Evolutionary conservation across 164 flowering plant species (phyloP).

Genomic region (Houttuynia cordata): DNA sequence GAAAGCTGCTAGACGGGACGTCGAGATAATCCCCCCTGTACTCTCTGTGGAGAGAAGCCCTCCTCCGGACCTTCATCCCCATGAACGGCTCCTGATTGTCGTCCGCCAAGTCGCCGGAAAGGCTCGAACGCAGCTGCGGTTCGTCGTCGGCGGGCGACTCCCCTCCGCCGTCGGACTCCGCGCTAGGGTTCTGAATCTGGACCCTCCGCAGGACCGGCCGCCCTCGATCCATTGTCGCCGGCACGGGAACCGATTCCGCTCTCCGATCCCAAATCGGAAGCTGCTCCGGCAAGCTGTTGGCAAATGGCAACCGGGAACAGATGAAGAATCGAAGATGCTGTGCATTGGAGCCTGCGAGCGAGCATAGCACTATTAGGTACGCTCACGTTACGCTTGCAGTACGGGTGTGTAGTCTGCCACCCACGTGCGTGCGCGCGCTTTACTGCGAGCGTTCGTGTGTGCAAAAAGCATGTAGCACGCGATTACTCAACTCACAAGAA

Average conservation of each 20-base stretch:
- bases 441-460: no score
- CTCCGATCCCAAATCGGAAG: no score
- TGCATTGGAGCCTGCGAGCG: no score
- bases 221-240: not conserved
- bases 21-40: constrained; percentile 5
- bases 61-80: constrained; percentile 1
- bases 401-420: no score
- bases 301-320: no score
- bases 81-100: constrained; percentile 4
- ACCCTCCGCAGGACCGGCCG: not conserved
- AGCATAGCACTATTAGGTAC: no score
- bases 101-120: not conserved
- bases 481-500: no score
- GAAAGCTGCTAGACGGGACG: constrained; percentile 1
- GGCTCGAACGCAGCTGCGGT: not conserved
- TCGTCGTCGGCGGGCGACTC: not conserved
- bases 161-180: not conserved
- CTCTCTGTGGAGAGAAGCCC: constrained; percentile 3
- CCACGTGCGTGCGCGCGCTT: no score
- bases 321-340: no score
- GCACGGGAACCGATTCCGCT: not conserved
- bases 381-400: no score
- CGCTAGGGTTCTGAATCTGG: not conserved
- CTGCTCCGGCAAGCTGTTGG: no score
- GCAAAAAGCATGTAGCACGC: no score